phyloP scores from a whole-genome alignment of 306 rosid genomes.

The Fragaria vesca region DNA sequence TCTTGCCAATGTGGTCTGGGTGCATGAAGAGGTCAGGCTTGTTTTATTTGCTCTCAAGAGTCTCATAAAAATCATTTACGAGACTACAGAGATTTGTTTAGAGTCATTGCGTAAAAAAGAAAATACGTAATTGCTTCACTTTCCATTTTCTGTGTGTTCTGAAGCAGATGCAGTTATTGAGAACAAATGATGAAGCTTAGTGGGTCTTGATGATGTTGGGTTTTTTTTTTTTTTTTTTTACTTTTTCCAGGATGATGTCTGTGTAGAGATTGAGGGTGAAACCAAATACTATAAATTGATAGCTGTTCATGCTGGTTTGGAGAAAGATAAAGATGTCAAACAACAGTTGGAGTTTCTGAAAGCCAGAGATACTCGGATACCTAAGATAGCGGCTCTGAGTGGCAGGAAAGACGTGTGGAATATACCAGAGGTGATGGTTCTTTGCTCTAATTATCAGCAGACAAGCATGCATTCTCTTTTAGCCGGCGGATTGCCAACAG shows the following conservation, averaged over 20 bases:
- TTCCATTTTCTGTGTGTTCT: background rate
- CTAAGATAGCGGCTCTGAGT: constrained; percentile 63
- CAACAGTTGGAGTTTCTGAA: constrained; percentile 66
- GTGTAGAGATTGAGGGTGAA: constrained; percentile 56
- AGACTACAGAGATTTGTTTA: background rate
- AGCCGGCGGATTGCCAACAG: background rate
- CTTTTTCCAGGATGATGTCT: constrained; percentile 64
- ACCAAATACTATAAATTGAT: constrained; percentile 66
- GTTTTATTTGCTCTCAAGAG: constrained; percentile 13
- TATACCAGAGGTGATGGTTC: constrained; percentile 68
- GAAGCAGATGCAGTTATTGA: constrained; percentile 21
- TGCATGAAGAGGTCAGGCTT: constrained; percentile 81
- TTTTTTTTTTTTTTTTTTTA: background rate
- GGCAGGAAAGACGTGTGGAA: constrained; percentile 78
- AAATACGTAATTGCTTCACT: background rate
- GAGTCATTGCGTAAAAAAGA: background rate
- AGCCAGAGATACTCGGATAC: constrained; percentile 61
- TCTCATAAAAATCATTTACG: background rate
- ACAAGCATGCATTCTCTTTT: background rate
- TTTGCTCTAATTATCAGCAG: constrained; percentile 7
- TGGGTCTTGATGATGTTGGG: constrained; percentile 18
- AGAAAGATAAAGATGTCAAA: constrained; percentile 55
- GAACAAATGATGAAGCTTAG: constrained; percentile 21
- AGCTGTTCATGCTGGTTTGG: constrained; percentile 94
- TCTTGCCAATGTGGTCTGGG: constrained; percentile 83